Conservation (phyloP, 768 basidiomycete genomes). For the Mycena haematopus region DNA sequence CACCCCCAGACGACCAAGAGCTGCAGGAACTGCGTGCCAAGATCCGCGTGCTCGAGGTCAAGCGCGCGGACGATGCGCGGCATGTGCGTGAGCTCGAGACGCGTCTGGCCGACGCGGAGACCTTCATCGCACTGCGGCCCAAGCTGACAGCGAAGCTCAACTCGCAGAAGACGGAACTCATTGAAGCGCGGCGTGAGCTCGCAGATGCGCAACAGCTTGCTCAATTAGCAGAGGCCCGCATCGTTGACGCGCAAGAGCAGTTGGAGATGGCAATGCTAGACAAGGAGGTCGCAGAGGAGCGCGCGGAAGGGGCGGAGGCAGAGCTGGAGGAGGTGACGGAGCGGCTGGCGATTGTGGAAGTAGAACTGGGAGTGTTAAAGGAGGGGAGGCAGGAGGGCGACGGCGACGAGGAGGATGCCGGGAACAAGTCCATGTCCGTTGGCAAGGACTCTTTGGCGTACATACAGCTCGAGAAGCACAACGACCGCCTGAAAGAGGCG, state of each 20-base stretch:
- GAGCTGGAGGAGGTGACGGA: slow-evolving; percentile 85
- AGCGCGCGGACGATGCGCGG: slow-evolving; percentile 86
- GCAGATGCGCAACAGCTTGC: slow-evolving; percentile 80
- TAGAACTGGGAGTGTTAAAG: slow-evolving; percentile 83
- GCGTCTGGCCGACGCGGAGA: slow-evolving; percentile 83
- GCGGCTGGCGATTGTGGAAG: slow-evolving; percentile 76
- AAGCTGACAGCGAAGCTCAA: slow-evolving; percentile 91
- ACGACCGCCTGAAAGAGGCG: slow-evolving; percentile 94
- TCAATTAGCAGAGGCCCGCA: slow-evolving; percentile 69
- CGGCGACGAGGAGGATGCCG: slow-evolving; percentile 34
- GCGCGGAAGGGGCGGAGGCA: slow-evolving; percentile 77
- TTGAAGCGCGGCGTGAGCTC: slow-evolving; percentile 74
- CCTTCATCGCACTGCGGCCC: slow-evolving; percentile 82
- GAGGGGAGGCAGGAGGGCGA: slow-evolving; percentile 51
- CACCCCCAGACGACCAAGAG: slow-evolving; percentile 59
- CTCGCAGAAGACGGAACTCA: slow-evolving; percentile 80
- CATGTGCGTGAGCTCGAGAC: slow-evolving; percentile 85
- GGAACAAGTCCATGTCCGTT: slow-evolving; percentile 37
- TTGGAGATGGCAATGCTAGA: slow-evolving; percentile 95
- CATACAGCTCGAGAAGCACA: slow-evolving; percentile 95
- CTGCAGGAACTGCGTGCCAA: slow-evolving; percentile 84
- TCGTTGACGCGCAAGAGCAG: slow-evolving; percentile 85
- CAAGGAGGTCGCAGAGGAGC: slow-evolving; percentile 96
- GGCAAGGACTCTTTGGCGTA: slow-evolving; percentile 69
- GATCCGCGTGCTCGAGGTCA: slow-evolving; percentile 83